A percentile compares a stretch with the other conserved stretches of the same genome.
Evolutionary conservation across 805 yeast genomes (phyloP).

Genomic region (Ogataea pini): DNA sequence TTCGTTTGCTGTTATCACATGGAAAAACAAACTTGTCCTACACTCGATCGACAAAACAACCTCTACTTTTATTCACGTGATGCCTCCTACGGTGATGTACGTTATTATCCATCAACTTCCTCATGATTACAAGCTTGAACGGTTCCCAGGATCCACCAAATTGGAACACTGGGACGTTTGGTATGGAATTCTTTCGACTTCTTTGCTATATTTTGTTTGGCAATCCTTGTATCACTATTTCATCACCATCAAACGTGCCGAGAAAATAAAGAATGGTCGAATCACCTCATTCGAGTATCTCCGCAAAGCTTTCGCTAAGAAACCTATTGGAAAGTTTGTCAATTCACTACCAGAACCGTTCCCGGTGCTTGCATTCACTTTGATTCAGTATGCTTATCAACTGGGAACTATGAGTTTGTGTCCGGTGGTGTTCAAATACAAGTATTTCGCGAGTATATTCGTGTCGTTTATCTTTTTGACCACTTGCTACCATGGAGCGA

Average conservation of each 20-base stretch:
- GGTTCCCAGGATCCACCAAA: slow-evolving; percentile 82
- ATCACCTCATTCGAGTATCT: slow-evolving; percentile 86
- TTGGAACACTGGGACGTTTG: slow-evolving; percentile 71
- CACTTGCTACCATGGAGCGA: slow-evolving; percentile 93
- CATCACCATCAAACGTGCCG: slow-evolving; percentile 77
- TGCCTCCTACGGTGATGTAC: slow-evolving; percentile 88
- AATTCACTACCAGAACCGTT: slow-evolving; percentile 79
- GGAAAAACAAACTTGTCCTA: slow-evolving; percentile 91
- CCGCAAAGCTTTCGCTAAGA: slow-evolving; percentile 66
- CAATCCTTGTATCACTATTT: slow-evolving; percentile 88
- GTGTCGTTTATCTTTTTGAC: slow-evolving; percentile 70
- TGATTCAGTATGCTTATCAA: slow-evolving; percentile 87
- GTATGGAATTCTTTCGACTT: slow-evolving; percentile 73
- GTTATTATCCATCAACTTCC: slow-evolving; percentile 79
- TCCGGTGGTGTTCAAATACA: slow-evolving; percentile 81
- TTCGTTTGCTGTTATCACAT: slow-evolving; percentile 90
- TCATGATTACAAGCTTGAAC: slow-evolving; percentile 44
- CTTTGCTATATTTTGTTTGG: slow-evolving; percentile 84
- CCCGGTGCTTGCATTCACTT: slow-evolving; percentile 84
- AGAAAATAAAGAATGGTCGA: slow-evolving; percentile 80
- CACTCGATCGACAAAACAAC: slow-evolving; percentile 94
- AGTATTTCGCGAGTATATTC: slow-evolving; percentile 65
- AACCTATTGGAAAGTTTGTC: slow-evolving; percentile 71
- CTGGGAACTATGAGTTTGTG: slow-evolving; percentile 83
- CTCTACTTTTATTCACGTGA: slow-evolving; percentile 82